A percentile compares a stretch with the other conserved stretches of the same genome.
These are phyloP conservation scores for Sclerotinia spermophila DNA, from an alignment of 2,329 filamentous ascomycete species.

Conservation along the genomic window DNA sequence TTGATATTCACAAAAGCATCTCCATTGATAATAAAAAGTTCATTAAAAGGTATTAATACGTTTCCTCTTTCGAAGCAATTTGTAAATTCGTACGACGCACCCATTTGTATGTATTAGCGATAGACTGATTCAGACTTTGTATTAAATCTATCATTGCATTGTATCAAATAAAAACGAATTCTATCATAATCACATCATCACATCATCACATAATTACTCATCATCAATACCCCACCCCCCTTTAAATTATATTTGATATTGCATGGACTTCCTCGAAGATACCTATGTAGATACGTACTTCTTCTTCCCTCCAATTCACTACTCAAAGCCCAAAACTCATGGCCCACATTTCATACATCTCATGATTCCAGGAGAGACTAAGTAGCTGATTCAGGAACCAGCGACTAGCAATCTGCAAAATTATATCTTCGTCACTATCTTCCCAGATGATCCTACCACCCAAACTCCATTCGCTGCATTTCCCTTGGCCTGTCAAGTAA, in stretches of 20 bases:
- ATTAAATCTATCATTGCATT: neutral
- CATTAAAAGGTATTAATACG: neutral
- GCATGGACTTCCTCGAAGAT: neutral
- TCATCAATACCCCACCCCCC: neutral
- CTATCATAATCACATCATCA: no score
- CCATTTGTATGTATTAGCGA: neutral
- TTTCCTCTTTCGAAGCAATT: neutral
- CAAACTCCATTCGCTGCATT: slow-evolving; percentile 4
- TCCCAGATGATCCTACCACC: neutral
- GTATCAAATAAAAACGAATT: neutral
- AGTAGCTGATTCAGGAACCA: neutral
- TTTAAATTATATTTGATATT: neutral
- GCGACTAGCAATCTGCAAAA: neutral
- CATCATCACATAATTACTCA: neutral
- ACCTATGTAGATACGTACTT: neutral
- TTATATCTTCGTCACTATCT: neutral
- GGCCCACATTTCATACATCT: neutral
- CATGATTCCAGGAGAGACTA: neutral
- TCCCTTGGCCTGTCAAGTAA: neutral
- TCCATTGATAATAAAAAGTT: neutral
- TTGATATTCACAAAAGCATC: neutral
- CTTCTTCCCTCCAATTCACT: neutral
- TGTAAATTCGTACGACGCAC: neutral
- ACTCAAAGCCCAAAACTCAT: neutral
- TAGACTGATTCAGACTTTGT: neutral